These are phyloP conservation scores for Trichomonascaceae sp. DNA, from an alignment of 1,139 yeast genomes.

Conservation along the genomic window DNA sequence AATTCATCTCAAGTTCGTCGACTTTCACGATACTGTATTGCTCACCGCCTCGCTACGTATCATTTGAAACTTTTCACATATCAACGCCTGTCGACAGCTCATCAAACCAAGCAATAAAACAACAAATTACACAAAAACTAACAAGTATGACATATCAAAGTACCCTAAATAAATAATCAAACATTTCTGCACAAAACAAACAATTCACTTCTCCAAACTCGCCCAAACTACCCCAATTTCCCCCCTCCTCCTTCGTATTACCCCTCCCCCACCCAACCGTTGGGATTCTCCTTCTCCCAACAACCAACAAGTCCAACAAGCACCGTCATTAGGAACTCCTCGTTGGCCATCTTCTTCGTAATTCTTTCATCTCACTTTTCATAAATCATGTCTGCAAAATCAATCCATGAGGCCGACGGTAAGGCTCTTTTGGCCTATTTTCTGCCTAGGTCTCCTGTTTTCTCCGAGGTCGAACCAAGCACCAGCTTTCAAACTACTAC, in stretches of 20 bases:
- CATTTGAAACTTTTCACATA: too few species aligned
- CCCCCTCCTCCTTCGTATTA: background rate
- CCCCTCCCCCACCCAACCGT: background rate
- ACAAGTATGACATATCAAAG: too few species aligned
- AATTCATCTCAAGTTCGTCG: too few species aligned
- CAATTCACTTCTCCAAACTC: background rate
- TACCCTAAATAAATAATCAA: background rate
- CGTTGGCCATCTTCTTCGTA: background rate
- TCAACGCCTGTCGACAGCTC: background rate
- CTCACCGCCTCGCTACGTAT: too few species aligned
- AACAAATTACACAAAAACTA: background rate
- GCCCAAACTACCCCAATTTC: background rate
- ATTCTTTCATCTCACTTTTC: background rate
- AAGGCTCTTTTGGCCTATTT: conserved; percentile 41
- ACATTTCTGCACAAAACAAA: background rate
- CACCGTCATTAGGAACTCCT: background rate
- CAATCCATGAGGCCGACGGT: conserved; percentile 44
- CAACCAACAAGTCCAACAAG: background rate
- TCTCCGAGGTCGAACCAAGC: conserved; percentile 29
- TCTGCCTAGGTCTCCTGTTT: conserved; percentile 38
- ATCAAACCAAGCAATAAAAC: background rate
- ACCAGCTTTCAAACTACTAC: conserved; percentile 34
- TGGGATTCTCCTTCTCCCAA: background rate
- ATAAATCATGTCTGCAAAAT: conserved; percentile 37
- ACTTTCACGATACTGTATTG: too few species aligned